These are phyloP conservation scores for Tulasnella sp. DNA, from an alignment of 768 basidiomycete genomes.

Conservation along the genomic window DNA sequence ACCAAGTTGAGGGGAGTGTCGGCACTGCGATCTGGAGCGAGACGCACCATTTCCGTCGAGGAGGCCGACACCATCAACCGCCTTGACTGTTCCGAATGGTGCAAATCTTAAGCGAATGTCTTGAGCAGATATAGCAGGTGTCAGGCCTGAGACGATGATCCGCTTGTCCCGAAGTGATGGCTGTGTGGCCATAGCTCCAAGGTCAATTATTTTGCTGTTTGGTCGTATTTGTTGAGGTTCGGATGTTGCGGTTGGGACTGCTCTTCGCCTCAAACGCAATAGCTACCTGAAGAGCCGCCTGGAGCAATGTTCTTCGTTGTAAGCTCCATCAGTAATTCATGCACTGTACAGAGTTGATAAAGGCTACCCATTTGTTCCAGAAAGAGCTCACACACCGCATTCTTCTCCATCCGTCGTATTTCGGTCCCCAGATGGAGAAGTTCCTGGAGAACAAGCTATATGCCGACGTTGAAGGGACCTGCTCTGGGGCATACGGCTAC, in stretches of 20 bases:
- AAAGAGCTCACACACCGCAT: conserved; percentile 98
- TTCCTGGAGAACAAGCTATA: conserved; percentile 92
- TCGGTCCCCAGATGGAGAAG: conserved; percentile 91
- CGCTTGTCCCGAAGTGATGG: conserved; percentile 44
- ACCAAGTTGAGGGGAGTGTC: background rate
- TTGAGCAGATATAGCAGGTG: conserved; percentile 54
- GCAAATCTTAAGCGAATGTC: conserved; percentile 60
- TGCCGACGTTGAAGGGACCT: conserved; percentile 95
- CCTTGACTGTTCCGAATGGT: conserved; percentile 63
- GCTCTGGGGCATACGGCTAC: conserved; percentile 91
- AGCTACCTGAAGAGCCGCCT: background rate
- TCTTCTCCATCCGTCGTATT: conserved; percentile 95
- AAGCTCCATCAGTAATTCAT: background rate
- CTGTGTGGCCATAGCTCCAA: background rate
- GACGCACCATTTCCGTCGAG: conserved; percentile 54
- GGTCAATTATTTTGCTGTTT: conserved; percentile 1
- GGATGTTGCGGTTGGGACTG: background rate
- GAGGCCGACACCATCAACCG: conserved; percentile 65
- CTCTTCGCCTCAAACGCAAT: background rate
- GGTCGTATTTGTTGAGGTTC: background rate
- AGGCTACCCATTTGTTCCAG: conserved; percentile 43
- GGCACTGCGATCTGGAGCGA: background rate
- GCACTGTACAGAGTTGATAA: background rate
- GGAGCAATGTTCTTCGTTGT: conserved; percentile 19
- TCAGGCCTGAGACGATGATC: conserved; percentile 72